phyloP scores from a whole-genome alignment of 2,329 filamentous ascomycete genomes.

The Lanzia echinophila region DNA sequence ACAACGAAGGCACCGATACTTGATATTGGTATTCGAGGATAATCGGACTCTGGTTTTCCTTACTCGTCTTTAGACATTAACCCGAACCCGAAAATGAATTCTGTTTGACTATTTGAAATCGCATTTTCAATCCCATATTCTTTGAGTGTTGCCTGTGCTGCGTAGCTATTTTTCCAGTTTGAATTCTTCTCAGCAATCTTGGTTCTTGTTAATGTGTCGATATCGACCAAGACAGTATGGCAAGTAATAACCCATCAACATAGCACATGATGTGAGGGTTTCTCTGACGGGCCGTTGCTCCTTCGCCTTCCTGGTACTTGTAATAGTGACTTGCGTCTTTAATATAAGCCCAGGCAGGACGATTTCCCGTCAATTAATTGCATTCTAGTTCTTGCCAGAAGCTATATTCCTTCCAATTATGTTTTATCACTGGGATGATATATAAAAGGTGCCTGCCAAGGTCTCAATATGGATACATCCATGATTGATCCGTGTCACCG shows the following conservation, averaged over 20 bases:
- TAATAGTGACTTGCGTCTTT: not conserved
- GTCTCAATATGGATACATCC: not conserved
- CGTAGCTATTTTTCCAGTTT: too few species aligned
- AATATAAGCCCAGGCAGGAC: constrained; percentile 1
- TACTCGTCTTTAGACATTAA: too few species aligned
- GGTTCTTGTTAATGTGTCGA: not conserved
- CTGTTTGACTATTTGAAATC: too few species aligned
- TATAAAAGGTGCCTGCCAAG: not conserved
- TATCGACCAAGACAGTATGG: not conserved
- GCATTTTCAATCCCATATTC: too few species aligned
- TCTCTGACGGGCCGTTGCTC: constrained; percentile 7
- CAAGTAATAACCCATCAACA: constrained; percentile 1
- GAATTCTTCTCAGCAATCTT: not conserved
- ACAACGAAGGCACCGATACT: too few species aligned
- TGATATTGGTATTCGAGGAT: too few species aligned
- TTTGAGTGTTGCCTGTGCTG: too few species aligned
- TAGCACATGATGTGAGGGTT: constrained; percentile 5
- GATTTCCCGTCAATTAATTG: not conserved
- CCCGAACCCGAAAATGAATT: too few species aligned
- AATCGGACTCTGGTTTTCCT: too few species aligned
- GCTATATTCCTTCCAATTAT: not conserved
- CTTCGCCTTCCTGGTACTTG: constrained; percentile 1
- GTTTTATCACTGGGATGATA: not conserved
- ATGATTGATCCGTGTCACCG: constrained; percentile 1
- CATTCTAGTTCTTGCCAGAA: not conserved